Evolutionary conservation across 1,284 basidiomycete genomes (phyloP).

Genomic region (Cutaneotrichosporon sp.): DNA sequence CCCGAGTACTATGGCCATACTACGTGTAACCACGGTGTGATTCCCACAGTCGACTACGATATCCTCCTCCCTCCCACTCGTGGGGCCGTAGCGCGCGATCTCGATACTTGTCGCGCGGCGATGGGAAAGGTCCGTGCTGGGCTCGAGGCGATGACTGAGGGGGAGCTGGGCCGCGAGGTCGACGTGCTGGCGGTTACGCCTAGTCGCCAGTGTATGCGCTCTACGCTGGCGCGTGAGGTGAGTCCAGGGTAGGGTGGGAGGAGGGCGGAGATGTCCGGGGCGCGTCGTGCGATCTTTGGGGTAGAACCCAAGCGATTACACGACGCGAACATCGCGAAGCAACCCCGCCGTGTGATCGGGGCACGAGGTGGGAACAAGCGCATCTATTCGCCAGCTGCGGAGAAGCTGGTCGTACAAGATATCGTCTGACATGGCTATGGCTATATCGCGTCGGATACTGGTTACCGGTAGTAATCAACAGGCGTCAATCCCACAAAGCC

Average conservation of each 20-base stretch:
- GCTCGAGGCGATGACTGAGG: constrained; percentile 26
- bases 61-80: constrained; percentile 34
- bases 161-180: constrained; percentile 33
- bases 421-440: too few relatives aligned
- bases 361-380: too few relatives aligned
- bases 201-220: constrained; percentile 39
- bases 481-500: too few relatives aligned
- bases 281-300: too few relatives aligned
- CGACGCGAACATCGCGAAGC: too few relatives aligned
- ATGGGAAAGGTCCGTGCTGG: constrained; percentile 32
- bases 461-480: too few relatives aligned
- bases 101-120: constrained; percentile 32
- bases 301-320: too few relatives aligned
- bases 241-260: constrained; percentile 12
- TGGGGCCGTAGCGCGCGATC: constrained; percentile 29
- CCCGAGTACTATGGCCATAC: background rate
- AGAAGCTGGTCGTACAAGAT: too few relatives aligned
- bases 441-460: too few relatives aligned
- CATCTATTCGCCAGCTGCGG: too few relatives aligned
- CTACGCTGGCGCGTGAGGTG: constrained; percentile 46
- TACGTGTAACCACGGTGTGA: too few relatives aligned
- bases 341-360: too few relatives aligned
- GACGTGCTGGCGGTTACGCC: constrained; percentile 43
- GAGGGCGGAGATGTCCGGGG: background rate
- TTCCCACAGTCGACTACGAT: constrained; percentile 43